Percentiles rank a stretch among this genome's conserved stretches.
Conservation (phyloP, 208 protist genomes). For the Wallacemonas sp. region DNA sequence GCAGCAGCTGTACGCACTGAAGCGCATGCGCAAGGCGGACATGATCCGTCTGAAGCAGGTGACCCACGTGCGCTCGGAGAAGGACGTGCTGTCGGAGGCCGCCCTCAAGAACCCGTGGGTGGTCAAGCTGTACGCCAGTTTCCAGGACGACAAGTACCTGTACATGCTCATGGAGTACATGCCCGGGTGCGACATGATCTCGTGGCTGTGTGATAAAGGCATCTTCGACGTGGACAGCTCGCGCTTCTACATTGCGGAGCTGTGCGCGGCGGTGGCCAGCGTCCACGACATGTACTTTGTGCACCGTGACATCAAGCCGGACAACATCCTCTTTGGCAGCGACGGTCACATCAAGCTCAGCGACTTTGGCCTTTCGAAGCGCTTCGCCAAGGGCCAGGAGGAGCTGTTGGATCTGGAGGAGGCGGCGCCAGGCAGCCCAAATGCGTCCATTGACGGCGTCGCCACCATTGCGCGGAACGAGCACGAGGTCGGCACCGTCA, state of each 20-base stretch:
- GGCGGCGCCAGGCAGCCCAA: not conserved
- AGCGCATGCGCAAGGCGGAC: slow-evolving; percentile 91
- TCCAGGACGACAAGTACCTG: slow-evolving; percentile 92
- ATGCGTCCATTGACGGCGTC: not conserved
- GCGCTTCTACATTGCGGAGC: slow-evolving; percentile 93
- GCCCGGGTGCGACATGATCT: slow-evolving; percentile 94
- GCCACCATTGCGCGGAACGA: slow-evolving; percentile 15
- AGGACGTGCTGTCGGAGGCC: slow-evolving; percentile 88
- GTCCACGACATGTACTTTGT: slow-evolving; percentile 93
- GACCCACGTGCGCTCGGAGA: slow-evolving; percentile 87
- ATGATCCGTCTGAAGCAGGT: slow-evolving; percentile 93
- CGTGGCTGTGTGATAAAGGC: slow-evolving; percentile 88
- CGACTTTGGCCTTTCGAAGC: slow-evolving; percentile 97
- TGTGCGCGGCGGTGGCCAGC: slow-evolving; percentile 87
- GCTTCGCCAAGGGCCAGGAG: slow-evolving; percentile 66
- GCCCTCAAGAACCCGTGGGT: slow-evolving; percentile 87
- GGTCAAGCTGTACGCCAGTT: slow-evolving; percentile 89
- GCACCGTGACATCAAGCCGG: slow-evolving; percentile 97
- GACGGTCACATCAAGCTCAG: slow-evolving; percentile 97
- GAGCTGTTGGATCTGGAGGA: slow-evolving; percentile 67
- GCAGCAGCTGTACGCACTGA: slow-evolving; percentile 86
- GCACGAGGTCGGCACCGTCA: slow-evolving; percentile 15
- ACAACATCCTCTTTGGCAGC: slow-evolving; percentile 97
- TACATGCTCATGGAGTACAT: slow-evolving; percentile 97
- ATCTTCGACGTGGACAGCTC: slow-evolving; percentile 87